These are phyloP conservation scores for Phaeolepiota aurea DNA, from an alignment of 768 basidiomycete genomes.

Conservation along the genomic window DNA sequence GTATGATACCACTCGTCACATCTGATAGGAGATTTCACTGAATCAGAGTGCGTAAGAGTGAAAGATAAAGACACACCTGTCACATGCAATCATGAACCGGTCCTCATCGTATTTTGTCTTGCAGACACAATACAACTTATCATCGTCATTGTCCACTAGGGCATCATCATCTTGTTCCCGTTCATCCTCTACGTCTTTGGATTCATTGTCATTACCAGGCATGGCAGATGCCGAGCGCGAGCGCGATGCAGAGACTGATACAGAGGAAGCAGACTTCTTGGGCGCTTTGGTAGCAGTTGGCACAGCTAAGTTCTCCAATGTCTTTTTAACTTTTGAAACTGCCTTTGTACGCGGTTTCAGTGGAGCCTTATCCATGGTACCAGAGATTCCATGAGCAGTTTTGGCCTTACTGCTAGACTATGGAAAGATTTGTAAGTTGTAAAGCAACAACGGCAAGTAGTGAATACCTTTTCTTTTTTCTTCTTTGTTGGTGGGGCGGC, in stretches of 20 bases:
- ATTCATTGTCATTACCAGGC: constrained; percentile 36
- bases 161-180: constrained; percentile 42
- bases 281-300: constrained; percentile 10
- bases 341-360: constrained; percentile 20
- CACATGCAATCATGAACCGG: constrained; percentile 88
- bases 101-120: constrained; percentile 84
- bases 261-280: constrained; percentile 19
- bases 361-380: constrained; percentile 8
- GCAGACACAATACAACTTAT: constrained; percentile 84
- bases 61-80: constrained; percentile 47
- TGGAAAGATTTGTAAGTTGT: constrained; percentile 6
- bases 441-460: constrained; percentile 1
- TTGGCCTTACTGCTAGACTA: constrained; percentile 17
- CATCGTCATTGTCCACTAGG: constrained; percentile 39
- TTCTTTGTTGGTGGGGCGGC: constrained; percentile 20
- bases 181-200: constrained; percentile 25
- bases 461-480: constrained; percentile 28
- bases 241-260: constrained; percentile 33
- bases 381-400: no score
- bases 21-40: no score
- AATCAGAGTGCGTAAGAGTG: no score
- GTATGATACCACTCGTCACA: constrained; percentile 97
- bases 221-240: constrained; percentile 69
- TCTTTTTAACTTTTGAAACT: constrained; percentile 22
- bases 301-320: constrained; percentile 11